Base-by-base conservation (phyloP, 768 basidiomycete species). In the Harrya chromipes region DNA sequence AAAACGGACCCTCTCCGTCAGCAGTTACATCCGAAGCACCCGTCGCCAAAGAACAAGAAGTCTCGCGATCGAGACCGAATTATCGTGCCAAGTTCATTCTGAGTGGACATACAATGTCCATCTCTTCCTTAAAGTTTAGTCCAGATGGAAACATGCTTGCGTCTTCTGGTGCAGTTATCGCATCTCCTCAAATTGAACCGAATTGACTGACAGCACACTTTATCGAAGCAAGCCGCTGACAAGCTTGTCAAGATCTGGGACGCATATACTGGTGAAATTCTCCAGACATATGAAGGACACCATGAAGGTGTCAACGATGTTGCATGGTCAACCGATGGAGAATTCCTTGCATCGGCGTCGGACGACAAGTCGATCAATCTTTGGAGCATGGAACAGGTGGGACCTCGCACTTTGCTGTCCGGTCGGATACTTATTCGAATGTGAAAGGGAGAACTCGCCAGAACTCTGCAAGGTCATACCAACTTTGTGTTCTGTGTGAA, bases 401-500 rank as follows among this genome's bases (percentile, higher is more conserved):
- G 61, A 7, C 52, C 64, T 58, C 19, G 19, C 12, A 27, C 31
- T 16, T 44, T 47, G 54, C 17, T 7, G 41, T 34, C 49, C 34
- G 9, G 12, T 23, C 38, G 17, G 35, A 39, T 29, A 34, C 38
- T 56, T 12, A 55, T 39, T 34, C 24, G 6, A 9, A 34, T 35
- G 14, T 38, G 6, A 17, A 53, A 89, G 84, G 78, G 82, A 36
- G 69, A 72, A 34, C 70, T 76, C 50, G 77, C 83, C 6, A 88
- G 85, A 53, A 81, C 77, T 11, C 73, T 99, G 12, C 75, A 78
- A 38, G 90, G 90, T 0, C 95, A 99, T 62, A 94, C 94, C 10
- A 94, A 90, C 61, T 92, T 92, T 51, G 93, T 98, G 2, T 94
- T 97, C 61, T 94, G 93, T 55, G 78, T 97, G 19, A 89, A 92